Conservation (phyloP, 1,284 basidiomycete species). For the Rhodotorula sp. region DNA sequence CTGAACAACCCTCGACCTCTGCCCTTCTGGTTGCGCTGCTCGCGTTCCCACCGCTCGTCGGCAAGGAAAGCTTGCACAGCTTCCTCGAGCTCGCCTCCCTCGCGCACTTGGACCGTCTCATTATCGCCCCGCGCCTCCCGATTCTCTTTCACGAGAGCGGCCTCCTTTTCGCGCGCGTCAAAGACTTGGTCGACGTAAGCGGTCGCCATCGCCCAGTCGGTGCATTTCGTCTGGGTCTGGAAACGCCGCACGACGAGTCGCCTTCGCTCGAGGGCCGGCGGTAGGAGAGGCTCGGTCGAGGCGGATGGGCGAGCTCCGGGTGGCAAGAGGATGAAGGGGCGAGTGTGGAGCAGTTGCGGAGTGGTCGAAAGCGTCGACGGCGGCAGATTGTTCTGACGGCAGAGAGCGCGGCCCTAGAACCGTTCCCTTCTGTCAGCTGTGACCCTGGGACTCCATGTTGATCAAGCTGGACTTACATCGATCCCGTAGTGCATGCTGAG, state of each 20-base stretch:
- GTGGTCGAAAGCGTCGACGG: conserved; percentile 65
- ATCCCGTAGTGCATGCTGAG: conserved; percentile 63
- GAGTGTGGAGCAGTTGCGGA: conserved; percentile 70
- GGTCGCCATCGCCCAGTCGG: conserved; percentile 31
- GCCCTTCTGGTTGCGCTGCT: conserved; percentile 21
- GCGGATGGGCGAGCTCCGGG: conserved; percentile 47
- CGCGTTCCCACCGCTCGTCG: conserved; percentile 37
- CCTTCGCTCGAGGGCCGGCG: conserved; percentile 20
- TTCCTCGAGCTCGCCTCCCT: conserved; percentile 38
- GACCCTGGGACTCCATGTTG: too few species aligned
- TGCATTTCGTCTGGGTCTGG: conserved; percentile 27
- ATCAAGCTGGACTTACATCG: conserved; percentile 55
- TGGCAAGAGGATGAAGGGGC: conserved; percentile 59
- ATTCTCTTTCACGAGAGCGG: conserved; percentile 18
- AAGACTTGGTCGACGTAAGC: conserved; percentile 32
- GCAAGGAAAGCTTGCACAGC: conserved; percentile 17
- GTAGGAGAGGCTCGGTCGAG: conserved; percentile 20
- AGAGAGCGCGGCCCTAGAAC: conserved; percentile 59
- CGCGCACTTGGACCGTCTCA: conserved; percentile 4
- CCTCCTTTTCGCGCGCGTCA: conserved; percentile 17
- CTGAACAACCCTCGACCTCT: conserved; percentile 19
- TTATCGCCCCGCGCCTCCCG: conserved; percentile 3
- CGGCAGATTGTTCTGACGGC: conserved; percentile 65
- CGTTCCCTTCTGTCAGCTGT: background rate
- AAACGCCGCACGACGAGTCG: conserved; percentile 37